A percentile compares a stretch with the other conserved stretches of the same genome.
phyloP scores from a whole-genome alignment of 768 basidiomycete species.

The Leccinum subtestaceum region DNA sequence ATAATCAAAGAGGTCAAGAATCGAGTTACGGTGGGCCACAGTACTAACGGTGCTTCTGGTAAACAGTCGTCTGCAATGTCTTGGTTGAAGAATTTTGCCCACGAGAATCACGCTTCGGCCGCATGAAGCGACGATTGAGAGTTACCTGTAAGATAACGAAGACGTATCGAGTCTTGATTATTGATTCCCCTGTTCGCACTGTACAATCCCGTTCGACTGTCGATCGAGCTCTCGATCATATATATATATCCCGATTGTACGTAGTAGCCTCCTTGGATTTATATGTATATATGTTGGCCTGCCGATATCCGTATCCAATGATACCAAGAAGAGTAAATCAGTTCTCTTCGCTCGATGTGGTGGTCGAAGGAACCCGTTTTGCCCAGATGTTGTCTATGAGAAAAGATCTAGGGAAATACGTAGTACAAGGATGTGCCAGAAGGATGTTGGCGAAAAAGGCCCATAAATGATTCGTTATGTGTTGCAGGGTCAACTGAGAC shows the following conservation, averaged over 20 bases:
- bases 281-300: not conserved
- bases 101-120: constrained; percentile 25
- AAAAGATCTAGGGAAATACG: not conserved
- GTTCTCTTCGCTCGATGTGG: not conserved
- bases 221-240: not conserved
- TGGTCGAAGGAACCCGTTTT: not conserved
- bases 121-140: not conserved
- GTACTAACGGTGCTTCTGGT: constrained; percentile 6
- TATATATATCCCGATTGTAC: not conserved
- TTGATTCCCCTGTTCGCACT: not conserved
- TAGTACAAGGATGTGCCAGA: not conserved
- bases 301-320: not conserved
- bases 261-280: not conserved
- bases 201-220: not conserved
- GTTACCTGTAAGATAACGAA: not conserved
- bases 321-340: not conserved
- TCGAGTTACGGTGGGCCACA: constrained; percentile 6
- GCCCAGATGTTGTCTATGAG: not conserved
- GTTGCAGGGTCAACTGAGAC: not conserved
- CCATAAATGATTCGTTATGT: not conserved
- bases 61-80: constrained; percentile 19
- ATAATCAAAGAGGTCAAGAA: constrained; percentile 23
- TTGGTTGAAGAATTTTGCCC: constrained; percentile 24
- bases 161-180: not conserved
- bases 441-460: not conserved